phyloP scores from a whole-genome alignment of 495 filamentous ascomycete species.

The Lasiosphaeria miniovina region DNA sequence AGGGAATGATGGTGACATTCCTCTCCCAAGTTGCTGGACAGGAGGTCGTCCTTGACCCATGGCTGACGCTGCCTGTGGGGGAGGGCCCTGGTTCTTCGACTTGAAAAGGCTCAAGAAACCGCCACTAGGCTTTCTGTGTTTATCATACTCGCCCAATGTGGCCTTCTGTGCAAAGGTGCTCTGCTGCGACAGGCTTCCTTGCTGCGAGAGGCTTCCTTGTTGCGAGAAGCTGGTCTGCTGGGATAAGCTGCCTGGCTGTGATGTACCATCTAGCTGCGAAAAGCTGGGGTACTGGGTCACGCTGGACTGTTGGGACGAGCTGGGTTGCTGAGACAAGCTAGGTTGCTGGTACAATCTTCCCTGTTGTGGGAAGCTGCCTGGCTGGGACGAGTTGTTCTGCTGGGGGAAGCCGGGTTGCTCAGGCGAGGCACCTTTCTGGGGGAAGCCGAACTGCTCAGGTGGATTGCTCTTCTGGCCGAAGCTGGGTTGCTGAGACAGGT shows the following conservation, averaged over 20 bases:
- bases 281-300: background rate
- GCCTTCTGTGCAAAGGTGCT: background rate
- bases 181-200: background rate
- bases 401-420: background rate
- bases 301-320: background rate
- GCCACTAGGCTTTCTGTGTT: constrained; percentile 19
- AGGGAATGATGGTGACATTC: constrained; percentile 5
- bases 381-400: background rate
- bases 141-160: constrained; percentile 10
- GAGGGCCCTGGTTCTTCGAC: background rate
- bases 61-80: background rate
- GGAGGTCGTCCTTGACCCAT: background rate
- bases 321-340: background rate
- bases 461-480: background rate
- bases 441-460: background rate
- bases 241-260: background rate
- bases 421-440: background rate
- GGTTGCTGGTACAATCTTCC: background rate
- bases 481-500: background rate
- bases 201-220: background rate
- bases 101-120: constrained; percentile 33
- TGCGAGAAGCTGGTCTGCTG: background rate
- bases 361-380: background rate
- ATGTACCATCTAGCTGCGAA: background rate
- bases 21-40: constrained; percentile 9